A percentile compares a stretch with the other conserved stretches of the same genome.
Conservation (phyloP, 352 stramenopile genomes). For the Phytopythium delawarense region DNA sequence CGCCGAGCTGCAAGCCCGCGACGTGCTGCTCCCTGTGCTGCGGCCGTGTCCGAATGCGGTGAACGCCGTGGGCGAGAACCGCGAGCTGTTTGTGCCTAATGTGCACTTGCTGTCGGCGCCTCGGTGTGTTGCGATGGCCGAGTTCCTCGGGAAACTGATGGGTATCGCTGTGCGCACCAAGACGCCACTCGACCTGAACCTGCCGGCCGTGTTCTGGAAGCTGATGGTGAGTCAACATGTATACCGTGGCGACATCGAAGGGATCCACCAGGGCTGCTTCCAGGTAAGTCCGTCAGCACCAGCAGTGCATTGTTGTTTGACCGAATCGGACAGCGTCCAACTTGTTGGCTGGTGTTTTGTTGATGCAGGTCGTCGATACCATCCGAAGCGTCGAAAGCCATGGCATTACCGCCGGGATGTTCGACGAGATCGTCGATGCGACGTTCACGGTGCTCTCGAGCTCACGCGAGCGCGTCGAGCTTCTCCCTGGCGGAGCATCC, state of each 20-base stretch:
- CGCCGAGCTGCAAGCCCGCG: conserved; percentile 79
- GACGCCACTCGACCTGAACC: conserved; percentile 90
- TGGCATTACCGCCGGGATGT: conserved; percentile 81
- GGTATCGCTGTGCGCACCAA: conserved; percentile 92
- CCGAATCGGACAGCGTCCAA: neutral
- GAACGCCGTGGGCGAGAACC: conserved; percentile 83
- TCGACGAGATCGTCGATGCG: conserved; percentile 90
- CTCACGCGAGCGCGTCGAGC: conserved; percentile 67
- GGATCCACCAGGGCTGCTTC: conserved; percentile 81
- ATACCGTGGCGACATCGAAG: conserved; percentile 74
- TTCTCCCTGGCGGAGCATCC: conserved; percentile 72
- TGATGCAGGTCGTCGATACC: conserved; percentile 70
- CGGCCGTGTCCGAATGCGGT: conserved; percentile 87
- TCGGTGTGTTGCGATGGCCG: conserved; percentile 82
- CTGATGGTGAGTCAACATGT: conserved; percentile 83
- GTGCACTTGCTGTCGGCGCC: conserved; percentile 44
- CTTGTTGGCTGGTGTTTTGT: neutral
- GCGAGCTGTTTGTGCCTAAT: conserved; percentile 84
- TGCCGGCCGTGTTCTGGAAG: conserved; percentile 92
- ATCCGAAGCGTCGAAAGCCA: conserved; percentile 79
- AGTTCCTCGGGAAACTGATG: conserved; percentile 94
- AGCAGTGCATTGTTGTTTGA: neutral
- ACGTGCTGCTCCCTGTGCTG: conserved; percentile 70
- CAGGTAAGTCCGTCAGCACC: conserved; percentile 15
- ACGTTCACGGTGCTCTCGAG: conserved; percentile 88